These are phyloP conservation scores for Podochytrium sp. DNA, from an alignment of 192 early-diverging fungal species.

Conservation along the genomic window DNA sequence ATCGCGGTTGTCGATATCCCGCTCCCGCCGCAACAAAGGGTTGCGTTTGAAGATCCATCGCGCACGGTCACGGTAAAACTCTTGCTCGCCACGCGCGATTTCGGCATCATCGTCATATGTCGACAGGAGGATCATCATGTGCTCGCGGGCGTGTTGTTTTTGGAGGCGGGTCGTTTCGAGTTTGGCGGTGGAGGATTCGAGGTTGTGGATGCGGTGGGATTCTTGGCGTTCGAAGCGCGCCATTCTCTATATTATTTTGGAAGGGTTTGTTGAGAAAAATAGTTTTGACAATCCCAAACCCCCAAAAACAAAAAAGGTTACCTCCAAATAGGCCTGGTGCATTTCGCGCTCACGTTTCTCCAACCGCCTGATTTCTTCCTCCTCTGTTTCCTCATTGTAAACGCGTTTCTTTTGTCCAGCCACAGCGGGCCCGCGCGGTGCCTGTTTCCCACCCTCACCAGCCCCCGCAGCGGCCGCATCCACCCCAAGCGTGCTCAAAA, in stretches of 20 bases:
- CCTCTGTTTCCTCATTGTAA: slow-evolving; percentile 46
- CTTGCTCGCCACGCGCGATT: slow-evolving; percentile 57
- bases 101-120: slow-evolving; percentile 80
- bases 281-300: background rate
- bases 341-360: slow-evolving; percentile 48
- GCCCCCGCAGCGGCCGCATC: background rate
- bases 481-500: slow-evolving; percentile 3
- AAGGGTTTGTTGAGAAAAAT: background rate
- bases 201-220: slow-evolving; percentile 29
- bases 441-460: no score
- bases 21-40: slow-evolving; percentile 63
- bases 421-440: slow-evolving; percentile 16
- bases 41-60: slow-evolving; percentile 77
- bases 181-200: slow-evolving; percentile 34
- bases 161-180: slow-evolving; percentile 53
- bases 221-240: slow-evolving; percentile 69
- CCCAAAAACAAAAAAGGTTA: slow-evolving; percentile 1
- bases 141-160: slow-evolving; percentile 48
- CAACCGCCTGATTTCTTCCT: slow-evolving; percentile 51
- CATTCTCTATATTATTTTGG: slow-evolving; percentile 53
- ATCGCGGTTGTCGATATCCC: slow-evolving; percentile 72
- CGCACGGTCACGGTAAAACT: slow-evolving; percentile 78
- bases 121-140: slow-evolving; percentile 47
- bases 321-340: slow-evolving; percentile 46
- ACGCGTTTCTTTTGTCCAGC: background rate